Base-by-base conservation (phyloP, 208 protist genomes). In the Acanthamoeba quina region DNA sequence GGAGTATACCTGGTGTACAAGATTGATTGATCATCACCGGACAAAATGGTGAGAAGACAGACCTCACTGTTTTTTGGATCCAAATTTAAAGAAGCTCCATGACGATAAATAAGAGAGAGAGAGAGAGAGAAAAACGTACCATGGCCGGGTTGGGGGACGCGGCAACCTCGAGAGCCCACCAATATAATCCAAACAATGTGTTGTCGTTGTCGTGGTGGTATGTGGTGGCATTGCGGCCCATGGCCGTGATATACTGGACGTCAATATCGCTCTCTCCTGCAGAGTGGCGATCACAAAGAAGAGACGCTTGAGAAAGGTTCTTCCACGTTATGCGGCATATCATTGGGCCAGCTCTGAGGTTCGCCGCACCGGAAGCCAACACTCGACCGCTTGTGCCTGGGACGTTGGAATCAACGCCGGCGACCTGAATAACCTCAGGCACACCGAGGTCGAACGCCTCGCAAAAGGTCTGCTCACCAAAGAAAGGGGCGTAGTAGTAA, bases 171-270 rank as follows among this genome's bases (percentile, higher is more conserved):
- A 83, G 44, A 29, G 74, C 74, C 74, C 74, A 83, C 37, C 54
- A n/a, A 37, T 58, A 83, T 0, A 31, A 56, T 34, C 17, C 5
- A 5, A 26, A 56, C 5, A 9, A 52, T 0, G 13, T 9, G 74
- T 83, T 83, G 74, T 83, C 74, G 74, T 83, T 83, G 17, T 56
- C 2, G 74, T 83, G 74, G 74, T 56, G 54, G 3, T 5, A 13
- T 5, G 34, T 52, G 11, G 34, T 5, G 7, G 74, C 74, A 19
- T 29, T 29, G 19, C 13, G 24, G 10, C 3, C 74, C 41, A 83
- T 83, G 11, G n/a, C 74, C 6, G 74, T 83, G 34, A 83, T 83
- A 44, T 83, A 83, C 44, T 83, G 74, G 11, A 83, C 11, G 19
- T 83, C 74, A 2, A 83, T 52, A 56, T 83, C 74, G 29, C 74